Base-by-base conservation (phyloP, 352 stramenopile genomes). In the Pythium rishiriense region DNA sequence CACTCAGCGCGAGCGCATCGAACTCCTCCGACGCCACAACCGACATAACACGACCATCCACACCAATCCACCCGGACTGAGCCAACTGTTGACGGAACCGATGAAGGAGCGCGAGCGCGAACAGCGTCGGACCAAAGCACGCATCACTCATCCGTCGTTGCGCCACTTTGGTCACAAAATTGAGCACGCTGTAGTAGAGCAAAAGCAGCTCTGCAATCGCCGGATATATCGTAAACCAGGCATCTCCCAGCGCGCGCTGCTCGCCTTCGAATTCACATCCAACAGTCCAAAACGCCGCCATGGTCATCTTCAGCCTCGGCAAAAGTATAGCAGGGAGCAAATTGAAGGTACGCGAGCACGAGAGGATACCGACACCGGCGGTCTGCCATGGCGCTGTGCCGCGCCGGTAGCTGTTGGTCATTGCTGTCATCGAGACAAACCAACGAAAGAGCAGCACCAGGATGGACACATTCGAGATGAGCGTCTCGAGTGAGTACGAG, bases 211-310 rank as follows among this genome's bases (percentile, higher is more conserved):
- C 68, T 9, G 53, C 59, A n/a, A 73, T 70, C 0, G 35, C 64
- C 14, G 71, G 63, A 35, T 78, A 79, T 3, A 76, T 71, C 1
- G 46, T 57, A 46, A 74, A 83, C 74, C 74, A 83, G 0, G 72
- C 41, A 19, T 72, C 62, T 0, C 55, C 21, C 7, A 79, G 26
- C 0, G 62, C 66, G 19, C 10, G 19, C 59, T 80, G 63, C 7
- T 73, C 55, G 8, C 72, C 71, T 51, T 79, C 62, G 51, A 78
- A 79, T 9, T 37, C 22, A 48, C 65, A 77, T 8, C 71, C 74
- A 9, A 72, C 57, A 4, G 71, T 37, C 19, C 53, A 71, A 29
- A 75, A 69, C 15, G 54, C 58, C 7, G 31, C 39, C 6, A 75
- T 19, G 17, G 61, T 70, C 14, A 56, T 54, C 26, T 72, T 72